phyloP scores from a whole-genome alignment of 345 rosid species.

The Pugionium cornutum region DNA sequence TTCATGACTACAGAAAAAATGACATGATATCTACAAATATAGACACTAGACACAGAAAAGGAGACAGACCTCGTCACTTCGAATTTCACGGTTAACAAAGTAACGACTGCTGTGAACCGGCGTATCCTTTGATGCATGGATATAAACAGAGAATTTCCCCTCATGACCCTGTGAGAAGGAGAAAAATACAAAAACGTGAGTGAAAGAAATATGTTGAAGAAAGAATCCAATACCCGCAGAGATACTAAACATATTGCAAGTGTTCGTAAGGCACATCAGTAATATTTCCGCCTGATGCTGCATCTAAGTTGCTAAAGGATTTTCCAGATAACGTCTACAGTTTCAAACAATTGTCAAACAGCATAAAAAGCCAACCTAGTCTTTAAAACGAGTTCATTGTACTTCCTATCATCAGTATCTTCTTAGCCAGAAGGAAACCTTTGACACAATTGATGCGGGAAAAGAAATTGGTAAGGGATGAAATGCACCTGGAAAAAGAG shows the following conservation, averaged over 20 bases:
- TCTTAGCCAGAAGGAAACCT: slow-evolving; percentile 13
- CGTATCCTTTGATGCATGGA: slow-evolving; percentile 79
- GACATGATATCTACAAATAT: slow-evolving; percentile 24
- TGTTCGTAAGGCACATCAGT: slow-evolving; percentile 9
- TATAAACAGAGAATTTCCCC: slow-evolving; percentile 70
- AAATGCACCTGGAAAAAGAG: slow-evolving; percentile 67
- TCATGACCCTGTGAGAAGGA: slow-evolving; percentile 69
- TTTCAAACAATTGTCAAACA: neutral
- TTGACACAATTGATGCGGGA: neutral
- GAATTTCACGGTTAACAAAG: slow-evolving; percentile 69
- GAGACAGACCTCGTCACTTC: slow-evolving; percentile 65
- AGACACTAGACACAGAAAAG: slow-evolving; percentile 10
- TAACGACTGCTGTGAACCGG: slow-evolving; percentile 78
- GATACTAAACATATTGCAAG: slow-evolving; percentile 8
- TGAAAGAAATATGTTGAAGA: neutral
- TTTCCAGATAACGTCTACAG: slow-evolving; percentile 1
- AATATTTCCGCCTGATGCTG: neutral
- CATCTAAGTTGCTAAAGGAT: slow-evolving; percentile 3
- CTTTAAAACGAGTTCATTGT: neutral
- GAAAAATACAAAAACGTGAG: neutral
- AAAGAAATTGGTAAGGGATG: slow-evolving; percentile 14
- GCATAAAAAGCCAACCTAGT: neutral
- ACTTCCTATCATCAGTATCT: slow-evolving; percentile 13
- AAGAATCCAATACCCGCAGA: neutral
- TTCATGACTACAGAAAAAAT: slow-evolving; percentile 7